Evolutionary conservation across 2,329 filamentous ascomycete genomes (phyloP), one percentile per base, ranked within the genome.

Genomic region (Xylariaceae sp.): DNA sequence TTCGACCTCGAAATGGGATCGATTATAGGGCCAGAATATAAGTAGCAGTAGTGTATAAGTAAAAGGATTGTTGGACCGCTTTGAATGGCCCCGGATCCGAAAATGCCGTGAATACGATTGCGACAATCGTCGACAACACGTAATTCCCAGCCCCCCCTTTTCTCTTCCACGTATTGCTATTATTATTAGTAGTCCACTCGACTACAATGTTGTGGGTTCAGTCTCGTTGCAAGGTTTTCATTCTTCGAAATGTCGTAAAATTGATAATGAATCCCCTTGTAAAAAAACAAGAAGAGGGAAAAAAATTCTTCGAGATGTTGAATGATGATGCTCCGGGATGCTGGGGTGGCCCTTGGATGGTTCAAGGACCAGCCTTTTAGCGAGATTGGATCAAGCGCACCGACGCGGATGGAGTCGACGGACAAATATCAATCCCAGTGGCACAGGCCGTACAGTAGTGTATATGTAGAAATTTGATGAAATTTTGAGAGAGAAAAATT

Each of bases 321-420:
- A 61, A 60, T 61, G 57, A 60, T 42, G 54, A 64, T 54, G 32
- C 52, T 46, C 47, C 54, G 26, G 56, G 59, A 48, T 20, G 47
- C 47, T 16, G 19, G 47, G 37, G 20, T 20, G 3, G 32, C 21
- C 20, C 47, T 23, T 4, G 47, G 29, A 37, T 37, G 9, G 5
- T 5, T 62, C 54, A 59, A 58, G 47, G 57, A 48, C 45, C 58
- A 21, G 41, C 21, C 46, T 52, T 41, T 64, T 64, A 64, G 61
- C 61, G 61, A 64, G 59, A 64, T 64, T 64, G 56, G 51, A 42
- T 20, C 40, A 56, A 58, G 59, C 57, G 56, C 58, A 55, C 57
- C 56, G 59, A 64, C 56, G 56, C 52, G 54, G 49, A 57, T 49
- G 26, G 18, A 26, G 56, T 50, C 51, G 49, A 57, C 45, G 26